These are phyloP conservation scores for Populus pruinosa DNA, from an alignment of 345 rosid genomes.

Conservation along the genomic window DNA sequence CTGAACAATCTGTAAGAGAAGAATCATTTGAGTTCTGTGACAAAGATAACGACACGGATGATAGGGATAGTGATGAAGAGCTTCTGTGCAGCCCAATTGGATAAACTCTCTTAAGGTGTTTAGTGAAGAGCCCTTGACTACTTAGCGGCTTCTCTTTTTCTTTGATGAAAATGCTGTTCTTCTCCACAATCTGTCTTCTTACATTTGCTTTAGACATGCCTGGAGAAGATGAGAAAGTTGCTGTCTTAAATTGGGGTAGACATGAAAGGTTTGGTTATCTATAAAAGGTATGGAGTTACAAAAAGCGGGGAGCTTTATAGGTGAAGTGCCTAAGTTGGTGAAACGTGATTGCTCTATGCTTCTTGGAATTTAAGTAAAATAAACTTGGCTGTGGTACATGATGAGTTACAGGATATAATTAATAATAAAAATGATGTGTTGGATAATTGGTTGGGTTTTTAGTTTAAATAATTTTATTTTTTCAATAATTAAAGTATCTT, in stretches of 20 bases:
- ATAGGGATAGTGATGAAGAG: conserved; percentile 68
- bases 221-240: conserved; percentile 4
- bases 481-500: accelerated
- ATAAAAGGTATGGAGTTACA: conserved; percentile 13
- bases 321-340: conserved; percentile 52
- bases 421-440: too few relatives aligned
- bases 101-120: conserved; percentile 75
- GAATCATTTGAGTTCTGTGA: conserved; percentile 90
- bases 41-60: conserved; percentile 71
- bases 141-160: conserved; percentile 30
- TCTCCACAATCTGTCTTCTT: conserved; percentile 43
- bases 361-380: conserved; percentile 38
- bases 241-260: conserved; percentile 19
- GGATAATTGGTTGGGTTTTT: too few relatives aligned
- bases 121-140: conserved; percentile 46
- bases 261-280: conserved; percentile 8
- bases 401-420: too few relatives aligned
- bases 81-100: conserved; percentile 75
- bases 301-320: neutral
- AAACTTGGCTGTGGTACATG: neutral
- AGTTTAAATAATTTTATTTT: too few relatives aligned
- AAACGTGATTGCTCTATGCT: conserved; percentile 32
- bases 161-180: conserved; percentile 23
- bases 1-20: conserved; percentile 48
- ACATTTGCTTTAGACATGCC: conserved; percentile 36